Evolutionary conservation across 2,329 filamentous ascomycete genomes (phyloP).

Genomic region (Cytospora mali): DNA sequence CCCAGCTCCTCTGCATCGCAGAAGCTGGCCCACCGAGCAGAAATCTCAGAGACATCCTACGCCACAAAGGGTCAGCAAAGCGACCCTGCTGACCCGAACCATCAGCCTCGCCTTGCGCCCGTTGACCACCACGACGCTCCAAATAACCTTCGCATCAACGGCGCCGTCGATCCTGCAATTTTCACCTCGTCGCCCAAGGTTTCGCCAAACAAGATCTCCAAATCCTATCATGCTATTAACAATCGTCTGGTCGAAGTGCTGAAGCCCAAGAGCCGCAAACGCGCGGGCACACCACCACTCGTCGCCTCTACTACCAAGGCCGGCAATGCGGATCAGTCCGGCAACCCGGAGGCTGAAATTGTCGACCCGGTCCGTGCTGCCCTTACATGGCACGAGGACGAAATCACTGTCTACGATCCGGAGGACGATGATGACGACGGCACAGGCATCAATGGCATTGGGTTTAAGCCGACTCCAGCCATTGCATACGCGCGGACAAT

Average conservation of each 20-base stretch:
- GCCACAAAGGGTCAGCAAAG: neutral
- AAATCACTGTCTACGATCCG: conserved; percentile 68
- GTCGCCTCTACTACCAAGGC: conserved; percentile 27
- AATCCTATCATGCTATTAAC: conserved; percentile 11
- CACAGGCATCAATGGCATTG: conserved; percentile 68
- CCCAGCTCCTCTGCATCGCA: neutral
- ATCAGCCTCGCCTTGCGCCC: neutral
- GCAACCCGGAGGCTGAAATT: conserved; percentile 42
- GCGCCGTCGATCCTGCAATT: neutral
- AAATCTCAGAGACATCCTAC: conserved; percentile 21
- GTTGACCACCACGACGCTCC: neutral
- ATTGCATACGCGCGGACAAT: conserved; percentile 59
- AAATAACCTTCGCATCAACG: neutral
- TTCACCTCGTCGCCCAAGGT: conserved; percentile 17
- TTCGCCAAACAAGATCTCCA: conserved; percentile 6
- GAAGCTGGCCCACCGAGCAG: conserved; percentile 31
- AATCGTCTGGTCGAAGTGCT: conserved; percentile 7
- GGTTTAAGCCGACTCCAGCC: conserved; percentile 65
- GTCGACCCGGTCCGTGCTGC: conserved; percentile 59
- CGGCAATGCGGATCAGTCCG: conserved; percentile 31
- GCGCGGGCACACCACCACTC: conserved; percentile 43
- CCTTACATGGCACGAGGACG: conserved; percentile 68
- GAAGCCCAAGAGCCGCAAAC: conserved; percentile 22
- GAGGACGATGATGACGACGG: conserved; percentile 68
- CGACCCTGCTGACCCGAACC: neutral